These are phyloP conservation scores for Macrolepiota albuminosa DNA, from an alignment of 768 basidiomycete species.

Conservation along the genomic window DNA sequence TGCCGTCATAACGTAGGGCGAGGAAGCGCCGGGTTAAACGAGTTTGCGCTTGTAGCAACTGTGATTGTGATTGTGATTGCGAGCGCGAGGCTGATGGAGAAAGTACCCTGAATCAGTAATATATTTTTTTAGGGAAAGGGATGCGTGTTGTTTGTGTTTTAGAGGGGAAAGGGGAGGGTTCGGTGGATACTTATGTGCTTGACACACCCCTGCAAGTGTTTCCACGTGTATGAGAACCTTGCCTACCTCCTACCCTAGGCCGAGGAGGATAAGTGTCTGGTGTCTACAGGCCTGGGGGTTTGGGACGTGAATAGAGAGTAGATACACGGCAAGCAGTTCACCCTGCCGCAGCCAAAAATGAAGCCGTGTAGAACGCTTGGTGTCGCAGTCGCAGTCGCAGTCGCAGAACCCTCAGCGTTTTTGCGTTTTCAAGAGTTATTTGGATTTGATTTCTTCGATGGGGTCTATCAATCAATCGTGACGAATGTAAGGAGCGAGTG, in stretches of 20 bases:
- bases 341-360: too few relatives aligned
- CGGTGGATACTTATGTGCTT: too few relatives aligned
- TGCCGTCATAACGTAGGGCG: constrained; percentile 38
- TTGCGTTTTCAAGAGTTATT: too few relatives aligned
- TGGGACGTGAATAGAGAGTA: too few relatives aligned
- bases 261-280: not conserved
- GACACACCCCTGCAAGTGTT: not conserved
- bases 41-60: not conserved
- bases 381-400: too few relatives aligned
- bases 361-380: too few relatives aligned
- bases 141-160: not conserved
- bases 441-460: too few relatives aligned
- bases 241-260: too few relatives aligned
- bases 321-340: not conserved
- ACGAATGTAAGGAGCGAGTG: not conserved
- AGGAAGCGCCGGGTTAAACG: constrained; percentile 36
- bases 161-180: too few relatives aligned
- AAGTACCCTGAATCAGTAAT: not conserved
- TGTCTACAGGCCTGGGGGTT: too few relatives aligned
- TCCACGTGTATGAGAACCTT: not conserved
- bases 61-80: not conserved
- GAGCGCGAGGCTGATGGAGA: constrained; percentile 1
- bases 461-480: too few relatives aligned
- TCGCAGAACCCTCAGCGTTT: too few relatives aligned
- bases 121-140: not conserved